Percentiles rank a stretch among this genome's conserved stretches.
phyloP scores from a whole-genome alignment of 1,284 basidiomycete species.

The Laetiporus sulphureus region DNA sequence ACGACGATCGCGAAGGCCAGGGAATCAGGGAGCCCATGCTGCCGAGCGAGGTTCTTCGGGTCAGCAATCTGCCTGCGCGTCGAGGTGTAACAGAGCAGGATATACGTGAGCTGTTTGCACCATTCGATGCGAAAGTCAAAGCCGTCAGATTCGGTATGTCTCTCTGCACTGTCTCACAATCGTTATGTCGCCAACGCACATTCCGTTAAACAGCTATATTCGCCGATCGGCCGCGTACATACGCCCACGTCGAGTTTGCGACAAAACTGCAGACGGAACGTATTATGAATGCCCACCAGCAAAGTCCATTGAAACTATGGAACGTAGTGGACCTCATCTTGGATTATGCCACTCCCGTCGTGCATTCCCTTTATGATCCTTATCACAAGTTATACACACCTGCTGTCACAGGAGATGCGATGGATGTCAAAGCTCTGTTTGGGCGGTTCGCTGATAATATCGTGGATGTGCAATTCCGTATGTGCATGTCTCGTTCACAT shows the following conservation, averaged over 20 bases:
- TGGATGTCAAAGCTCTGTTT: constrained; percentile 1
- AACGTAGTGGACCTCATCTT: not conserved
- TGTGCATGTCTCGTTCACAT: not conserved
- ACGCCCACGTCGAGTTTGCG: constrained; percentile 8
- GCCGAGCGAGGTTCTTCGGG: constrained; percentile 3
- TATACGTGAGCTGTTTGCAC: constrained; percentile 2
- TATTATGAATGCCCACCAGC: not conserved
- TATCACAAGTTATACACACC: constrained; percentile 4
- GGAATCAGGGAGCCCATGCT: not conserved
- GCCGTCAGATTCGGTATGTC: constrained; percentile 4
- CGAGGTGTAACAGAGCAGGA: constrained; percentile 4
- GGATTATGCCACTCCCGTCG: constrained; percentile 4
- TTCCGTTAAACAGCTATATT: not conserved
- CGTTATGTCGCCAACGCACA: not conserved
- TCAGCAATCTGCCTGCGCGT: constrained; percentile 6
- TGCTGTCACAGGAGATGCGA: constrained; percentile 3
- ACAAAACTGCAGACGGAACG: not conserved
- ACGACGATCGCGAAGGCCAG: not conserved
- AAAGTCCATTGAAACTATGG: not conserved
- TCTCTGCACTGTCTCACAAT: not conserved
- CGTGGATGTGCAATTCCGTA: constrained; percentile 4
- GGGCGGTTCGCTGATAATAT: constrained; percentile 2
- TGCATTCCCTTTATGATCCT: not conserved
- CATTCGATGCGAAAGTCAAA: not conserved
- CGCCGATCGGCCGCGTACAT: not conserved